A percentile compares a stretch with the other conserved stretches of the same genome.
Conservation (phyloP, 768 basidiomycete genomes). For the Tremella mesenterica region DNA sequence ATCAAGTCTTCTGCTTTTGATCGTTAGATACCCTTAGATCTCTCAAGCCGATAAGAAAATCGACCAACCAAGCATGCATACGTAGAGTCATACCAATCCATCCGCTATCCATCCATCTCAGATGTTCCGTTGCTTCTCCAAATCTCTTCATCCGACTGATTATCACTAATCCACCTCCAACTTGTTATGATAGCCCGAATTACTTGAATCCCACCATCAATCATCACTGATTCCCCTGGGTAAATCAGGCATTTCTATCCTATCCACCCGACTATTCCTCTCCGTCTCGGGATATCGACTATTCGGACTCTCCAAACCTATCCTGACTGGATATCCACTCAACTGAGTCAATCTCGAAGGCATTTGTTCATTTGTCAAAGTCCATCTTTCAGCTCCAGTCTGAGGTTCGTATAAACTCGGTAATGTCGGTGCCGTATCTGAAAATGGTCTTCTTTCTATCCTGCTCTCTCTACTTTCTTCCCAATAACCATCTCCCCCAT, state of each 20-base stretch:
- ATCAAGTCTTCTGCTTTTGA: slow-evolving; percentile 48
- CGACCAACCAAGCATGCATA: not conserved
- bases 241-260: not conserved
- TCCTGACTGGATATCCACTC: not conserved
- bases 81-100: not conserved
- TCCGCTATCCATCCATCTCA: too few relatives aligned
- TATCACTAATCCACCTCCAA: slow-evolving; percentile 1
- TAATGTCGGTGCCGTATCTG: slow-evolving; percentile 4
- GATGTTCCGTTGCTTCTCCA: too few relatives aligned
- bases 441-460: not conserved
- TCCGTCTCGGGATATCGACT: slow-evolving; percentile 5
- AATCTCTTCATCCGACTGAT: not conserved
- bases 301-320: not conserved
- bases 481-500: not conserved
- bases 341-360: not conserved
- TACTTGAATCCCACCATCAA: too few relatives aligned
- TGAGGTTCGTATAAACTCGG: slow-evolving; percentile 23
- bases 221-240: too few relatives aligned
- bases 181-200: too few relatives aligned
- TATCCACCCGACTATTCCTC: not conserved
- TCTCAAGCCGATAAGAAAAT: not conserved
- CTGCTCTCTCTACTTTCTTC: not conserved
- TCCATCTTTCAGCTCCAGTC: slow-evolving; percentile 11
- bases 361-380: not conserved
- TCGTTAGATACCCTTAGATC: not conserved